phyloP scores from a whole-genome alignment of 345 rosid species.

The Boechera stricta region DNA sequence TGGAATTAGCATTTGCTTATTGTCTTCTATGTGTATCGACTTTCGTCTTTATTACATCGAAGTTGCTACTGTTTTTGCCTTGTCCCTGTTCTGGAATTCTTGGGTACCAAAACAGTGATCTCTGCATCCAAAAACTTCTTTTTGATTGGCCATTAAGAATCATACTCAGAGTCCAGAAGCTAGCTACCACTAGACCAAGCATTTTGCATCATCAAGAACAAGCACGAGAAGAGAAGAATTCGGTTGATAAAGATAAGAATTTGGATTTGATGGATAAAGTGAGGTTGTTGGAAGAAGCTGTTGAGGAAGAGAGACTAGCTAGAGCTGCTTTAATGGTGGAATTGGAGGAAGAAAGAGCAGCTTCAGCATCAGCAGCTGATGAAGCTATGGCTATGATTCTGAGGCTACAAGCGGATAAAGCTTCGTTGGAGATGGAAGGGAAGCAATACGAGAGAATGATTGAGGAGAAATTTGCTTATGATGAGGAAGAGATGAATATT shows the following conservation, averaged over 20 bases:
- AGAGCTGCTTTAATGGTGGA: conserved; percentile 58
- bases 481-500: conserved; percentile 83
- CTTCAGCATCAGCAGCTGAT: conserved; percentile 84
- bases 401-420: conserved; percentile 83
- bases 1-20: conserved; percentile 68
- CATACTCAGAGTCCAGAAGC: conserved; percentile 58
- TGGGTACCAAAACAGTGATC: conserved; percentile 46
- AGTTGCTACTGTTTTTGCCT: conserved; percentile 59
- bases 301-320: conserved; percentile 60
- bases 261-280: conserved; percentile 48
- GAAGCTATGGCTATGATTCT: conserved; percentile 95
- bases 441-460: conserved; percentile 86
- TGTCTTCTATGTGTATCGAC: conserved; percentile 65
- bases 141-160: conserved; percentile 57
- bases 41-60: conserved; percentile 54
- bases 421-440: conserved; percentile 83
- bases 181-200: conserved; percentile 47
- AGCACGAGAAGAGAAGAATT: conserved; percentile 27
- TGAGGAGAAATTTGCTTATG: conserved; percentile 83
- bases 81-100: conserved; percentile 66
- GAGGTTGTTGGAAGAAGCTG: conserved; percentile 57
- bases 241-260: conserved; percentile 48
- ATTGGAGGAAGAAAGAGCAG: conserved; percentile 83
- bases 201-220: conserved; percentile 43
- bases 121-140: conserved; percentile 52